Evolutionary conservation across 306 rosid species (phyloP), one percentile per base, ranked within the genome.

Genomic region (Hippophae tibetana): DNA sequence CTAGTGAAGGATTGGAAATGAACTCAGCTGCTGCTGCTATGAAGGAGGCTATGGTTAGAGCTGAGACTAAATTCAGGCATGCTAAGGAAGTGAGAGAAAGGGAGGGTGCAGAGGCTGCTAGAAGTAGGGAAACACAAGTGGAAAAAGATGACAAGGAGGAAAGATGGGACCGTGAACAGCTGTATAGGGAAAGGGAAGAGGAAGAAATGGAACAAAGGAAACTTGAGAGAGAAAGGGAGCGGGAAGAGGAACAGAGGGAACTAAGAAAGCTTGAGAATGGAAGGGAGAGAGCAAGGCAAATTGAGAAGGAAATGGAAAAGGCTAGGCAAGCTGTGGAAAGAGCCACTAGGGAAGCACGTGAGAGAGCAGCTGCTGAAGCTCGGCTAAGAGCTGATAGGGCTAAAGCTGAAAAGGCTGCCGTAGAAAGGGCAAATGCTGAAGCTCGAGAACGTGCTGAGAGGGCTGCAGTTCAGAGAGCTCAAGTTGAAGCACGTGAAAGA

Each of bases 321-420:
- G 93, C 76, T 52, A 87, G 94, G 68, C 97, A 83, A 74, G 99
- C 97, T 52, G 97, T 93, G 64, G 99, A 84, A 74, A 86, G 99
- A 74, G 99, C 99, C 50, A 93, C 99, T 23, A 80, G 99, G 74
- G 99, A 93, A 81, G 99, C 95, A 42, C 99, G 99, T 14, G 99
- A 81, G 66, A 84, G 99, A 81, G 99, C 99, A 62, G 88, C 82
- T 57, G 66, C 71, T 69, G 99, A 79, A 23, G 97, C 99, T 61
- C 90, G 81, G 40, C 50, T 65, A 59, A 93, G 74, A 79, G 99
- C 99, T 74, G 89, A 88, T 57, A 79, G 94, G 76, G 85, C 77
- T 62, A 72, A 66, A 73, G 84, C 93, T 63, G 90, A 88, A 67
- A 83, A 81, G 76, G 89, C 81, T 49, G 95, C 99, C 57, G 99